Evolutionary conservation across 2,329 filamentous ascomycete species (phyloP), one percentile per base, ranked within the genome.

Genomic region (Ophidiomyces ophidiicola): DNA sequence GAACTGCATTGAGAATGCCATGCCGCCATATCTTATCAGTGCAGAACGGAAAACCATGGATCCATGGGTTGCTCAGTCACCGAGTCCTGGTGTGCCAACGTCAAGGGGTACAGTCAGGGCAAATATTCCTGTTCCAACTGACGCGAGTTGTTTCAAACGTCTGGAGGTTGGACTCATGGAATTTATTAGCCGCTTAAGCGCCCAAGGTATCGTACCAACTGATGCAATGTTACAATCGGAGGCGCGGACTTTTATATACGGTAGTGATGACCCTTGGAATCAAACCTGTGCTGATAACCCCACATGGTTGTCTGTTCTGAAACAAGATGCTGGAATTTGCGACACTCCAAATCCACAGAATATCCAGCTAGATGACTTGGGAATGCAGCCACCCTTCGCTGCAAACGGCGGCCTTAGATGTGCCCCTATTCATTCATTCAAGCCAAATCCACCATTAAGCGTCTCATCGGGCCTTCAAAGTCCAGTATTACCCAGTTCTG

Each of bases 271-370:
- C 42, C 50, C 54, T 2, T 57, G 55, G 55, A 53, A 57, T 38
- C 54, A 65, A 49, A 67, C 64, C 3, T 62, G 62, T 40, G 64
- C 64, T 5, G 64, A 67, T 45, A 66, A 66, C 35, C 51, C 59
- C n/a, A 50, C 59, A 6, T 68, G 64, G 64, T 52, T 68, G 7
- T 57, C 58, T 40, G 50, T 64, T 18, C 48, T 68, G 36, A 68
- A 68, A 47, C 60, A 59, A 6, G 60, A 66, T 43, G 51, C 57
- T 26, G 64, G 63, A 3, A 47, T 67, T 12, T 51, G 56, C 15
- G 45, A 49, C 11, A 42, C 52, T 1, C 54, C 53, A 8, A 48
- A 51, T n/a, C 52, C 56, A 5, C 53, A 60, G 12, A 50, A 54
- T 29, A 53, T 60, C 8, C 53, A 56, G 32, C 51, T 61, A 11